phyloP scores from a whole-genome alignment of 352 stramenopile species.

The Peronospora farinosa region DNA sequence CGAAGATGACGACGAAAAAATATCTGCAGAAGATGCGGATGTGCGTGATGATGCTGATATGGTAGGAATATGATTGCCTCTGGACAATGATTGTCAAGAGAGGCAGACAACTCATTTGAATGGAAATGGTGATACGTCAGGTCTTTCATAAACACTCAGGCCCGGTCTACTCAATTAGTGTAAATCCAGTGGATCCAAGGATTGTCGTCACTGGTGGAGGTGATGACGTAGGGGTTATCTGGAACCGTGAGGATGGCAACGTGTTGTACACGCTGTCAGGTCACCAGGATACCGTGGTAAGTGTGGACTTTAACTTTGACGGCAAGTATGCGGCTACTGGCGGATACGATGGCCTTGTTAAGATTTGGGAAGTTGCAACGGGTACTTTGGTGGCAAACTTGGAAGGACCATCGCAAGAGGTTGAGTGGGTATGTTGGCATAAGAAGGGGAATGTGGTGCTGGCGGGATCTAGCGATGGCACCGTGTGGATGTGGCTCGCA shows the following conservation, averaged over 20 bases:
- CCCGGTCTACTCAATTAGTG: conserved; percentile 76
- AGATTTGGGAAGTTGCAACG: conserved; percentile 84
- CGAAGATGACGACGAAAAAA: conserved; percentile 52
- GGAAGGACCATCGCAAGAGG: conserved; percentile 84
- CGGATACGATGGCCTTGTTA: conserved; percentile 81
- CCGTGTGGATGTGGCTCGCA: conserved; percentile 91
- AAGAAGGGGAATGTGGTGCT: conserved; percentile 88
- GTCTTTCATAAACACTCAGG: conserved; percentile 72
- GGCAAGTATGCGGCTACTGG: conserved; percentile 83
- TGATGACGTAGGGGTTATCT: conserved; percentile 81
- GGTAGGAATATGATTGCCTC: conserved; percentile 15
- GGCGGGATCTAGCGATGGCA: conserved; percentile 82
- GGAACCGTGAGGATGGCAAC: conserved; percentile 76
- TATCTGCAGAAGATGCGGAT: conserved; percentile 58
- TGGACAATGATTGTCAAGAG: not conserved
- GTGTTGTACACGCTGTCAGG: conserved; percentile 73
- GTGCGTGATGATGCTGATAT: conserved; percentile 71
- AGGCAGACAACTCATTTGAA: not conserved
- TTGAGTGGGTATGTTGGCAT: conserved; percentile 89
- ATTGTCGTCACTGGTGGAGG: conserved; percentile 81
- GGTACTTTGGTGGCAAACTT: conserved; percentile 76
- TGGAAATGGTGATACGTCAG: conserved; percentile 27
- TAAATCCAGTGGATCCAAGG: conserved; percentile 73
- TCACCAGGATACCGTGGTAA: conserved; percentile 79
- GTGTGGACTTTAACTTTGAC: conserved; percentile 83